Base-by-base conservation (phyloP, 2,329 filamentous ascomycete genomes). In the Trichoderma gracile region DNA sequence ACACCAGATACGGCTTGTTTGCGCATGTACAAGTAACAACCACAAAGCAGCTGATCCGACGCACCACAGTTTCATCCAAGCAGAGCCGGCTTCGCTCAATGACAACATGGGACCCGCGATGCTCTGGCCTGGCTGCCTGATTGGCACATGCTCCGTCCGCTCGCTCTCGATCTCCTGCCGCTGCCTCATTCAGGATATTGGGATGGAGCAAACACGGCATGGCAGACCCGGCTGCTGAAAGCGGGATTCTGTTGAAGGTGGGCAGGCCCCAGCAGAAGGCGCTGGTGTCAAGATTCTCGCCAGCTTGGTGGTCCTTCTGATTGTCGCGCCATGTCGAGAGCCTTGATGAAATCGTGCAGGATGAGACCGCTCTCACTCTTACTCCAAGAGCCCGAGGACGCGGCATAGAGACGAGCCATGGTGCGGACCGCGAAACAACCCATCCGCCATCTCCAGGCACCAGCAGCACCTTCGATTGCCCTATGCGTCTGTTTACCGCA, bases 321-420 rank as follows among this genome's bases (percentile, higher is more conserved):
- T 33, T 53, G 58, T 53, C 46, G 47, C 38, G 52, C 58, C 58
- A 45, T 61, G 46, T 21, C 58, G 47, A 46, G 47, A 38, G 45
- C 47, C 33, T 45, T 53, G 33, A 45, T 52, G 12, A 19, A n/a
- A 21, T 50, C 33, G 33, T 45, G 47, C 58, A 52, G 27, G 25
- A 53, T 52, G 19, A 43, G 25, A 10, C 15, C 12, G 33, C 33
- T 38, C 33, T 4, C 33, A 14, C 33, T 38, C 33, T 38, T 38
- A 14, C 15, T 42, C 8, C 8, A 3, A 27, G 17, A 25, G 21
- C 7, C 14, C 14, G 21, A 61, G 38, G 12, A 19, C 58, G 17
- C 25, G 21, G 23, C 14, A 30, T 45, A 33, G 47, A 61, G 49
- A 23, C 33, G 38, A 43, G 49, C 14, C 27, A 14, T 21, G 12